Evolutionary conservation across 202 grass and related monocot species (phyloP).

Genomic region (Saccharum hybrid): DNA sequence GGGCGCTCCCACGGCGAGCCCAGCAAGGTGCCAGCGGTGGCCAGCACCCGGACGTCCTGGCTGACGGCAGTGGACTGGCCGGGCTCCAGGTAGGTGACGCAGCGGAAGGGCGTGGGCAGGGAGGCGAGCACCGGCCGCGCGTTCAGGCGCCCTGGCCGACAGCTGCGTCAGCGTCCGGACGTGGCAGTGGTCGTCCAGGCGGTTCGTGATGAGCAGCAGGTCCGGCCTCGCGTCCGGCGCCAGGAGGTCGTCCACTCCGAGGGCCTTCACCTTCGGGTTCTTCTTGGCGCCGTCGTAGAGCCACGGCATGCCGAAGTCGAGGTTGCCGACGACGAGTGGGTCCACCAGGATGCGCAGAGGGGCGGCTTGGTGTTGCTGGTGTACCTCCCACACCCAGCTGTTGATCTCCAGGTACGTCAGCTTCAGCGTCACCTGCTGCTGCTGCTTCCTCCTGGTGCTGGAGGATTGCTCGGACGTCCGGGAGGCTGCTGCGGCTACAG

Average conservation of each 20-base stretch:
- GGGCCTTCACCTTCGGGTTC: constrained; percentile 31
- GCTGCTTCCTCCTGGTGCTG: not conserved
- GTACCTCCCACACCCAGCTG: constrained; percentile 87
- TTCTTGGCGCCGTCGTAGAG: constrained; percentile 84
- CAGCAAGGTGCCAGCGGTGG: constrained; percentile 75
- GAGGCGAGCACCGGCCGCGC: constrained; percentile 54
- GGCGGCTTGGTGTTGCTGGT: not conserved
- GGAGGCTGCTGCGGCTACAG: too few relatives aligned
- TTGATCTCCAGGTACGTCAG: constrained; percentile 72
- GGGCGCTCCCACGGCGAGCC: constrained; percentile 86
- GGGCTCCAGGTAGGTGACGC: constrained; percentile 81
- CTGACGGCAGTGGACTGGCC: constrained; percentile 56
- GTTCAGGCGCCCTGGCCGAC: constrained; percentile 56
- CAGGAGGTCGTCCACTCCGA: not conserved
- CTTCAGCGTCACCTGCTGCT: constrained; percentile 18
- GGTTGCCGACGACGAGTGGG: constrained; percentile 70
- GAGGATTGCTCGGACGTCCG: too few relatives aligned
- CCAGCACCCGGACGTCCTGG: constrained; percentile 49
- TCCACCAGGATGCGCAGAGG: constrained; percentile 75
- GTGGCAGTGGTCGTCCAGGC: constrained; percentile 96
- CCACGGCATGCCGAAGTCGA: constrained; percentile 90
- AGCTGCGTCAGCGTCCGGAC: constrained; percentile 66
- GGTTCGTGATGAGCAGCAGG: constrained; percentile 89
- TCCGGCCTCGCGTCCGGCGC: constrained; percentile 27
- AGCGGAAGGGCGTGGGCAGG: constrained; percentile 47